phyloP scores from a whole-genome alignment of 2,329 filamentous ascomycete genomes.

The Sclerotinia borealis region DNA sequence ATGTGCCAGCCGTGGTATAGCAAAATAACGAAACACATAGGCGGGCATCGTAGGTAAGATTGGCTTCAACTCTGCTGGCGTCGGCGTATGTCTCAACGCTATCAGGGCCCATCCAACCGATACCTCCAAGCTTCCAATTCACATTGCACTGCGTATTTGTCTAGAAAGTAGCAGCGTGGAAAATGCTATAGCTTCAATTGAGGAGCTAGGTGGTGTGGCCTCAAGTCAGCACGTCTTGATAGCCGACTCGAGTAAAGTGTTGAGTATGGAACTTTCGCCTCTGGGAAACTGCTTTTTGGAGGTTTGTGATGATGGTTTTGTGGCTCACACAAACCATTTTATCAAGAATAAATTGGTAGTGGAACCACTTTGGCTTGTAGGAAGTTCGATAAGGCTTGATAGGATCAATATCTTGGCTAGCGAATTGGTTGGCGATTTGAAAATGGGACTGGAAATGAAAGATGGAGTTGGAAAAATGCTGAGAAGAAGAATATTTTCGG shows the following conservation, averaged over 20 bases:
- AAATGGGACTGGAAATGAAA: background rate
- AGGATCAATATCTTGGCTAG: conserved; percentile 22
- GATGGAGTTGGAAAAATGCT: conserved; percentile 16
- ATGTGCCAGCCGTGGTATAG: background rate
- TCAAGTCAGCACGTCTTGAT: conserved; percentile 48
- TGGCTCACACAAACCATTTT: conserved; percentile 33
- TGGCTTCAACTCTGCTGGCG: conserved; percentile 47
- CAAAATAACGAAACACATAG: conserved; percentile 12
- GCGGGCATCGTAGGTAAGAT: conserved; percentile 39
- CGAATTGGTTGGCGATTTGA: conserved; percentile 11
- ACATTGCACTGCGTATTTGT: conserved; percentile 47
- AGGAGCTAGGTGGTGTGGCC: conserved; percentile 46
- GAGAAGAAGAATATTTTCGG: conserved; percentile 33
- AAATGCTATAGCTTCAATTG: conserved; percentile 40
- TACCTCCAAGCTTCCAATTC: conserved; percentile 43
- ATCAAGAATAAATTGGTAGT: conserved; percentile 29
- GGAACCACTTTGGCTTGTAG: conserved; percentile 32
- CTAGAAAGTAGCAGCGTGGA: conserved; percentile 41
- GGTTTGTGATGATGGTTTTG: conserved; percentile 17
- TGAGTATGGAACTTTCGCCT: conserved; percentile 43
- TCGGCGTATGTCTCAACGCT: conserved; percentile 51
- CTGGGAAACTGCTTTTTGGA: conserved; percentile 26
- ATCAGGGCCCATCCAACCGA: conserved; percentile 46
- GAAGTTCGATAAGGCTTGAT: conserved; percentile 32
- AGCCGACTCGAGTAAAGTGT: conserved; percentile 36